Conservation (phyloP, 306 rosid genomes). For the Pyrus pyrifolia region DNA sequence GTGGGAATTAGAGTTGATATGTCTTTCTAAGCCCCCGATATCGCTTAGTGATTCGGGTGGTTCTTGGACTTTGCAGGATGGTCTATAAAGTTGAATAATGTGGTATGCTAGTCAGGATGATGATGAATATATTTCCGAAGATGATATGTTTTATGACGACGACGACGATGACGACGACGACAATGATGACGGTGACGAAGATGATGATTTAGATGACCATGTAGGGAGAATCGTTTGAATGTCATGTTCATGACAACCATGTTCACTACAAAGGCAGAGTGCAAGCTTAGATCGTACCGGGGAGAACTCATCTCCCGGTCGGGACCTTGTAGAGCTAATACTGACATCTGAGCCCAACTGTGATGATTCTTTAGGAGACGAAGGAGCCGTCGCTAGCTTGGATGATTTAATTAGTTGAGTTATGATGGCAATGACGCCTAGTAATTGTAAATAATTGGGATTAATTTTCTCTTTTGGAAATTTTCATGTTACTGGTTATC, state of each 20-base stretch:
- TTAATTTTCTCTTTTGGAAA: background rate
- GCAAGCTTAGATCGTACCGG: constrained; percentile 41
- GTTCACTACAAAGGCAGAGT: no score
- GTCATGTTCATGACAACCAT: constrained; percentile 26
- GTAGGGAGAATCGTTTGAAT: no score
- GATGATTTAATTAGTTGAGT: constrained; percentile 5
- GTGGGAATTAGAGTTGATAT: constrained; percentile 80
- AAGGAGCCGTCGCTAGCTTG: no score
- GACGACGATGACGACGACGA: background rate
- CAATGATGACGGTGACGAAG: background rate
- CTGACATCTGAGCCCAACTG: constrained; percentile 41
- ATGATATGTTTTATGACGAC: background rate
- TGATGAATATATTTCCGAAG: constrained; percentile 9
- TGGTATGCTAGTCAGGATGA: constrained; percentile 33
- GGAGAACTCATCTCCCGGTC: no score
- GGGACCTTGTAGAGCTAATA: constrained; percentile 11
- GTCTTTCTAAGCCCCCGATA: constrained; percentile 30
- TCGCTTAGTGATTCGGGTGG: background rate
- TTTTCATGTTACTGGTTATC: background rate
- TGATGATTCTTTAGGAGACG: constrained; percentile 28
- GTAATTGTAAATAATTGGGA: constrained; percentile 37
- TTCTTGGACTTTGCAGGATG: background rate
- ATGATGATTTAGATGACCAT: background rate
- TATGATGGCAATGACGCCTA: constrained; percentile 3
- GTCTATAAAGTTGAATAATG: constrained; percentile 1